Evolutionary conservation across 1,284 basidiomycete species (phyloP).

Genomic region (Naganishia sp.): DNA sequence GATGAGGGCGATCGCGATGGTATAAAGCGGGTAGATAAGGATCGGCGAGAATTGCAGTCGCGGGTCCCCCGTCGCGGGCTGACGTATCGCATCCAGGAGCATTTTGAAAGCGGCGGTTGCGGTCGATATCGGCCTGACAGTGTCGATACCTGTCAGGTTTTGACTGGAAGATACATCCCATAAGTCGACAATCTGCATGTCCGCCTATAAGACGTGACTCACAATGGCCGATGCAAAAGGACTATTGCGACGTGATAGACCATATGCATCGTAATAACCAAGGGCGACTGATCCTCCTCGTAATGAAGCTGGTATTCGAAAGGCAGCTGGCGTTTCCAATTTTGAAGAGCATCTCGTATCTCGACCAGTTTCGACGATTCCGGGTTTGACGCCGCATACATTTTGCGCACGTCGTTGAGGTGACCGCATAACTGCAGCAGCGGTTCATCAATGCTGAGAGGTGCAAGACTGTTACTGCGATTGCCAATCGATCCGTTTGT

Average conservation of each 20-base stretch:
- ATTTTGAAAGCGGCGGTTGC: conserved; percentile 25
- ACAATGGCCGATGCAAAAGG: conserved; percentile 29
- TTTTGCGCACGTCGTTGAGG: conserved; percentile 22
- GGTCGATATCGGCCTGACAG: conserved; percentile 13
- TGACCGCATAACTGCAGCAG: conserved; percentile 7
- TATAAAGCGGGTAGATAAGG: conserved; percentile 25
- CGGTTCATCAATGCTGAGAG: conserved; percentile 13
- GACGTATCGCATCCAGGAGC: conserved; percentile 24
- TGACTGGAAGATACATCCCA: conserved; percentile 6
- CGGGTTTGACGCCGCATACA: conserved; percentile 22
- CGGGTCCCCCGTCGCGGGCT: conserved; percentile 12
- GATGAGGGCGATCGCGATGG: conserved; percentile 27
- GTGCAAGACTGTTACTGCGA: neutral
- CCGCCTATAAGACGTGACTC: neutral
- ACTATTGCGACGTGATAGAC: conserved; percentile 28
- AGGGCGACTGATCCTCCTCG: conserved; percentile 14
- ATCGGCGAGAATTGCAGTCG: conserved; percentile 25
- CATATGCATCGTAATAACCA: conserved; percentile 28
- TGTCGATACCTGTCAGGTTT: conserved; percentile 14
- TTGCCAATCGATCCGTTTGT: neutral
- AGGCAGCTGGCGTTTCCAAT: conserved; percentile 25
- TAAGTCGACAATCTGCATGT: neutral
- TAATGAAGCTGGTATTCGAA: conserved; percentile 13
- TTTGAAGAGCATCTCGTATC: conserved; percentile 25
- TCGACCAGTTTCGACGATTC: neutral